Evolutionary conservation across 1,139 yeast species (phyloP), one percentile per base, ranked within the genome.

Genomic region (Meyerozyma guilliermondii): DNA sequence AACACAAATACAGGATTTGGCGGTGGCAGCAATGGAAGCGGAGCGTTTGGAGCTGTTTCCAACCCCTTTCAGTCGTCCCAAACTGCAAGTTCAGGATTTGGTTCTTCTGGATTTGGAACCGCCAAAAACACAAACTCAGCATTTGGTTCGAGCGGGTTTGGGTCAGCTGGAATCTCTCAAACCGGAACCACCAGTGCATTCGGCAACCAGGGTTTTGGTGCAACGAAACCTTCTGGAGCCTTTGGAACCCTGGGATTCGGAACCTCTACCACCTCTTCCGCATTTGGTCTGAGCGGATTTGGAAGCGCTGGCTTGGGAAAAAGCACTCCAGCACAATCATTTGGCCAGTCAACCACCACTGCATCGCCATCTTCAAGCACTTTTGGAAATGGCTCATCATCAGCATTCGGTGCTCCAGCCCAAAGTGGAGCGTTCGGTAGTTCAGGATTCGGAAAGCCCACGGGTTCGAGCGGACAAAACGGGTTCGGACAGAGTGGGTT

Each of bases 1-100:
- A 42, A 41, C 26, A 31, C 46, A n/a, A 42, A 33, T 33, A 40
- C 47, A 10, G 46, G 47, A 4, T 41, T 41, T 34, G 54, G 54
- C 40, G 52, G 51, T 11, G 45, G 45, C 24, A 42, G 41, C 37
- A 39, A 31, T 22, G 24, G 14, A 13, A 23, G 16, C 7, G 42
- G 43, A n/a, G 47, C 45, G 10, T 47, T 46, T 42, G 48, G 48
- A 4, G 27, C 33, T 4, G 41, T 35, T 23, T 38, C 46, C 36
- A 43, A 35, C 43, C 40, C 38, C 45, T 48, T 39, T 5, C 24
- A 20, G 49, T 49, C 13, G 16, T 13, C 18, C 11, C 36, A 37
- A 31, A 31, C 14, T 18, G 16, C 24, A 22, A 31, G 51, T 17
- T 44, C 53, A 9, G 42, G 41, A 18, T 38, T 48, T 39, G 43